Conservation (phyloP, 805 yeast genomes). For the Candida quercuum region DNA sequence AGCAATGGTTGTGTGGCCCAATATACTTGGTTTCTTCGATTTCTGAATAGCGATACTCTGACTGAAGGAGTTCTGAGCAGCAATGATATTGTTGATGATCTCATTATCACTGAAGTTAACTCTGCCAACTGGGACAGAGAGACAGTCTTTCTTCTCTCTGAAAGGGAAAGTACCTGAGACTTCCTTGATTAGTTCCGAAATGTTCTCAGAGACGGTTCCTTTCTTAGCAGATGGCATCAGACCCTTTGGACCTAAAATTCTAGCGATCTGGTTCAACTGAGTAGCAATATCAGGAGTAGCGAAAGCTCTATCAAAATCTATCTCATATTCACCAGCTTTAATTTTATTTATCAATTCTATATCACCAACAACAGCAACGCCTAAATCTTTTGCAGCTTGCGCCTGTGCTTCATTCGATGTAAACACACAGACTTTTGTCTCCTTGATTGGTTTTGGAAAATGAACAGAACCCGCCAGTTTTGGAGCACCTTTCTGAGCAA, state of each 20-base stretch:
- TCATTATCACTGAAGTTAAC: constrained; percentile 75
- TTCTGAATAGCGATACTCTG: constrained; percentile 49
- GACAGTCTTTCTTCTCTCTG: constrained; percentile 61
- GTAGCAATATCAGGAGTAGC: constrained; percentile 79
- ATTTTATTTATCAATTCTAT: constrained; percentile 61
- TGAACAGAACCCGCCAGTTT: constrained; percentile 67
- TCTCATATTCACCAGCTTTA: constrained; percentile 38
- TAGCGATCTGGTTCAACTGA: constrained; percentile 64
- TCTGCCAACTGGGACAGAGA: constrained; percentile 70
- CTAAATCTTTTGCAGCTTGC: constrained; percentile 46
- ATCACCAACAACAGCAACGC: constrained; percentile 71
- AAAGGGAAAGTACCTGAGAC: constrained; percentile 69
- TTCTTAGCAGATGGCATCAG: constrained; percentile 83
- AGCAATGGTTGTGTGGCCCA: constrained; percentile 65
- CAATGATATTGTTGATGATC: constrained; percentile 62
- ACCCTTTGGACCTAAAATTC: constrained; percentile 81
- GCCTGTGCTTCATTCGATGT: constrained; percentile 50
- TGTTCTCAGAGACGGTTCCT: constrained; percentile 77
- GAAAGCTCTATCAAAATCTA: constrained; percentile 68
- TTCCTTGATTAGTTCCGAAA: constrained; percentile 44
- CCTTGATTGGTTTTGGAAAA: constrained; percentile 69
- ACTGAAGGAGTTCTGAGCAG: constrained; percentile 58
- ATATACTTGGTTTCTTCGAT: constrained; percentile 58
- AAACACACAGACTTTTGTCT: constrained; percentile 62
- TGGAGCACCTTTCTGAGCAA: constrained; percentile 72